These are phyloP conservation scores for Brassica carinata DNA, from an alignment of 345 rosid species.

Conservation along the genomic window DNA sequence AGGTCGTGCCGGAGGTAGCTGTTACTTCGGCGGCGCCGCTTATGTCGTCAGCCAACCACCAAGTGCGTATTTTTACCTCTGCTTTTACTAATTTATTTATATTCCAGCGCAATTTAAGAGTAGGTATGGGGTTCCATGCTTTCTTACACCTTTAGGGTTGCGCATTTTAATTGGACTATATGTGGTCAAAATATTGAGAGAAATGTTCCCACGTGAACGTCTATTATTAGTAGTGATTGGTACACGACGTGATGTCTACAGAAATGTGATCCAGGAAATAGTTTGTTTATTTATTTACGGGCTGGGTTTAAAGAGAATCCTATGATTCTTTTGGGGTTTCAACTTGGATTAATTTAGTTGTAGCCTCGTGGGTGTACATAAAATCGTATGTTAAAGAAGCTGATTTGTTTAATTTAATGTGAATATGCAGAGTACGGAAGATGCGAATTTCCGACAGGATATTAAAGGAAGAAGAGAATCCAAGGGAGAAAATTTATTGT, in stretches of 20 bases:
- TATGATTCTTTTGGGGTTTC: constrained; percentile 12
- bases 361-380: neutral
- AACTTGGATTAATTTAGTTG: neutral
- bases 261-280: neutral
- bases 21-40: constrained; percentile 89
- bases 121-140: neutral
- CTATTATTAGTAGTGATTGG: neutral
- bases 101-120: constrained; percentile 12
- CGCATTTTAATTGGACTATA: neutral
- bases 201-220: constrained; percentile 37
- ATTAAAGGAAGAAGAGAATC: constrained; percentile 39
- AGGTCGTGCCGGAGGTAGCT: constrained; percentile 66
- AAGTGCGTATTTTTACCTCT: constrained; percentile 49
- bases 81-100: neutral
- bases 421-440: constrained; percentile 58
- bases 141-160: constrained; percentile 15
- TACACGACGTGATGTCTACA: neutral
- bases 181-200: neutral
- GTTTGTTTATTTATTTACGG: neutral
- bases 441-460: constrained; percentile 69
- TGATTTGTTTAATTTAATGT: constrained; percentile 24
- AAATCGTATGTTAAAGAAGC: neutral
- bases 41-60: constrained; percentile 80
- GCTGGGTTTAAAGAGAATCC: constrained; percentile 23
- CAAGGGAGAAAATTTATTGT: constrained; percentile 16